Evolutionary conservation across 306 rosid species (phyloP), one percentile per base, ranked within the genome.

Genomic region (Cicer chorassanicum): DNA sequence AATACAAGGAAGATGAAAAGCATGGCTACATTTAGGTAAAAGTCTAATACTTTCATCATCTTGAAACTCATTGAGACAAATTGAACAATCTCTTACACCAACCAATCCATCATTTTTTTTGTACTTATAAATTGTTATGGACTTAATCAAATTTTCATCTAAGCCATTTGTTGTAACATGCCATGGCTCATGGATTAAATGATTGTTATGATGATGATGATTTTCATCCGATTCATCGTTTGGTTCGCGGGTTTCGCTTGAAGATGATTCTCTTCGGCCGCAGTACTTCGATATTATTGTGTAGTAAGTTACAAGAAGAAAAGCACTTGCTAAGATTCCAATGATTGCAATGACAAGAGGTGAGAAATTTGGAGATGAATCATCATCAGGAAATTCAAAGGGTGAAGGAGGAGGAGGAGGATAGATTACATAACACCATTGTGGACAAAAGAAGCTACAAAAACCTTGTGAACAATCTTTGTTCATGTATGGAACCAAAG

Each of bases 391-490:
- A 57, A 92, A 87, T 78, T 84, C 93, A 36, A 86, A 61, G 5
- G 93, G 84, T 14, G 98, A 93, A 65, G 98, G 99, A 41, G 98
- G 97, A 51, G 99, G 98, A 8, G 98, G 98, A 21, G 98, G 91
- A 44, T 80, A 70, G 15, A 82, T 66, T 65, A 75, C 78, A 83
- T 88, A 85, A 75, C 99, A 94, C 97, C 99, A 90, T 9, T 94
- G 96, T 24, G 97, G 99, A 56, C 99, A 94, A 68, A 84, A 84
- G 9, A 81, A 14, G 79, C 92, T 94, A 14, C 97, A 94, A 70
- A 90, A 86, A 48, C 96, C 97, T 87, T 87, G 89, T 21, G 96
- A 86, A 62, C 99, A 94, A 61, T 94, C 99, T 84, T 88, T 90
- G 84, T 71, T 86, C 80, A 85, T 83, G 34, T 89, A 92, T 68